A percentile compares a stretch with the other conserved stretches of the same genome.
These are phyloP conservation scores for Malus hybrid DNA, from an alignment of 331 rosid species.

Conservation along the genomic window DNA sequence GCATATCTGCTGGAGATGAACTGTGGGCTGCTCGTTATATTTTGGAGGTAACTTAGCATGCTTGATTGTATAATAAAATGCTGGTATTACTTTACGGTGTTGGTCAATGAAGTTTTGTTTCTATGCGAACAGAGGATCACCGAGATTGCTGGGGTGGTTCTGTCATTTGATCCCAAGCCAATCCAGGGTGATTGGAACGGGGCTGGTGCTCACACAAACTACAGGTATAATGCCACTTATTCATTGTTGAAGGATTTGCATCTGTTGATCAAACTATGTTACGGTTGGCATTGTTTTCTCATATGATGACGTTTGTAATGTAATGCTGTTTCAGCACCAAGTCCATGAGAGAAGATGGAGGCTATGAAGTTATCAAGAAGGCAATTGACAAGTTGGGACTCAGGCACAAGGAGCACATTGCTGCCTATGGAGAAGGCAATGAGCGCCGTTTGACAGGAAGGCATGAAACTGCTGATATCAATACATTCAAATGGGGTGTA, in stretches of 20 bases:
- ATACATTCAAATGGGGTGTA: conserved; percentile 86
- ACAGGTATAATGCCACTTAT: conserved; percentile 41
- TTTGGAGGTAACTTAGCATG: conserved; percentile 51
- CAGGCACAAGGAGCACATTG: conserved; percentile 83
- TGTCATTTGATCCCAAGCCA: conserved; percentile 90
- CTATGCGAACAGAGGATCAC: conserved; percentile 63
- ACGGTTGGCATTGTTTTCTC: not conserved
- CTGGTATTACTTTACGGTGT: not conserved
- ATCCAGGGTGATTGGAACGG: conserved; percentile 97
- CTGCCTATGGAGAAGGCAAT: conserved; percentile 94
- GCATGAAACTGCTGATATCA: conserved; percentile 81
- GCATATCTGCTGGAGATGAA: conserved; percentile 85
- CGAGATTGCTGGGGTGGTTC: conserved; percentile 73
- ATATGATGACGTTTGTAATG: not conserved
- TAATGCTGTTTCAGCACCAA: conserved; percentile 48
- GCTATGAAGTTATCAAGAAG: conserved; percentile 64
- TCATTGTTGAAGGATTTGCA: not conserved
- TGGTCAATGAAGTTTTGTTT: not conserved
- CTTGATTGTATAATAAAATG: not conserved
- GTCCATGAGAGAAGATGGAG: conserved; percentile 74
- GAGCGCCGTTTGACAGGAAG: conserved; percentile 88
- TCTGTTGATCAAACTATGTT: not conserved
- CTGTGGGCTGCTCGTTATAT: conserved; percentile 88
- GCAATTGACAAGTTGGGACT: conserved; percentile 63
- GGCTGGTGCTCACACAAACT: conserved; percentile 96